Evolutionary conservation across 116 monocot species (phyloP), one percentile per base, ranked within the genome.

Genomic region (Dioscorea cayenensis): DNA sequence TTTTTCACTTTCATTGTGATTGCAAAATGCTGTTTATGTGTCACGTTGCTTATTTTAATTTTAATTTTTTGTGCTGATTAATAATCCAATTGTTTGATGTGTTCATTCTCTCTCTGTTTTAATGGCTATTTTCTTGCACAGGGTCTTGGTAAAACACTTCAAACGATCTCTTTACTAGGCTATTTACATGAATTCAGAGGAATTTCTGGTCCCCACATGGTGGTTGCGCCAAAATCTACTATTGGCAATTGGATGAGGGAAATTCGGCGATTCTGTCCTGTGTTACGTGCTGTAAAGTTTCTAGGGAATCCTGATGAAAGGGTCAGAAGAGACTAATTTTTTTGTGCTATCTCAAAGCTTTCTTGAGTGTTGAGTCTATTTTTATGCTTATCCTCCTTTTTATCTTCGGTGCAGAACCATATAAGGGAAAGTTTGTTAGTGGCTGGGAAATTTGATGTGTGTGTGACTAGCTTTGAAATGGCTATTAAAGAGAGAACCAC

Each of bases 101-200:
- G 11, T 55, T 55, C 18, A 20, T 50, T 14, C 49, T 73, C 10
- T 20, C 25, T 62, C 21, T 62, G n/a, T 62, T 61, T 20, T 61
- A 61, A 61, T 61, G 61, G 7, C 7, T 27, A 62, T 62, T 23
- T 59, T 51, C 16, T 63, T 69, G 11, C 76, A 14, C 55, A 99
- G 99, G 99, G 99, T 82, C 99, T 99, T 84, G 99, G 99, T n/a
- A 99, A 99, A 82, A 99, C 99, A 68, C 73, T 99, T 78, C 99
- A 99, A 78, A 94, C 91, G 50, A 99, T 99, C 37, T 99, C 99
- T 49, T 66, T 99, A 17, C 73, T 99, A 60, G 99, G 99, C 43
- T 99, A 99, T 82, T 65, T 99, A 64, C 77, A 94, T 68, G 99
- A 99, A 65, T 94, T 89, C 60, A 86, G 94, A 89, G 99, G 99